These are phyloP conservation scores for Stentor roeselii DNA, from an alignment of 73 alveolate species.

Conservation along the genomic window DNA sequence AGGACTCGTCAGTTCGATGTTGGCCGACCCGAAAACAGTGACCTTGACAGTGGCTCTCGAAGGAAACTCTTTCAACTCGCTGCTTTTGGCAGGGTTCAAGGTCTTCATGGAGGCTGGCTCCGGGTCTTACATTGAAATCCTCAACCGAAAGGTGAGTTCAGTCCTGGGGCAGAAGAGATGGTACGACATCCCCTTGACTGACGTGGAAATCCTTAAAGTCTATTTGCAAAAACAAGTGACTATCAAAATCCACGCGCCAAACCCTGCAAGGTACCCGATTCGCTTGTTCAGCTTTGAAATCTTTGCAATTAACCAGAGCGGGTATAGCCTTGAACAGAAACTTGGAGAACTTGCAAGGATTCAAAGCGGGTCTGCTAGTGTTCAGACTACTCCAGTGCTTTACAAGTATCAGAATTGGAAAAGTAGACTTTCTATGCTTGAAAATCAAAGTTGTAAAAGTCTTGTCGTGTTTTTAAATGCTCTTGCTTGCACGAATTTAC, in stretches of 20 bases:
- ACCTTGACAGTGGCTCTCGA: not conserved
- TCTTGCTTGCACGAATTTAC: not conserved
- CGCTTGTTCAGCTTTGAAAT: constrained; percentile 35
- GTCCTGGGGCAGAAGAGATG: constrained; percentile 16
- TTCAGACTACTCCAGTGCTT: not conserved
- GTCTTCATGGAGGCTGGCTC: constrained; percentile 10
- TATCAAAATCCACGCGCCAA: constrained; percentile 33
- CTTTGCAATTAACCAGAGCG: constrained; percentile 32
- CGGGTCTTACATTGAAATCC: constrained; percentile 1
- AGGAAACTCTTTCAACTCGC: not conserved
- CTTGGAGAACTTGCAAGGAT: constrained; percentile 21
- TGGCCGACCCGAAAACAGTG: not conserved
- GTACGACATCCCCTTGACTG: constrained; percentile 48
- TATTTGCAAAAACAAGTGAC: constrained; percentile 22
- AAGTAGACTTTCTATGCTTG: not conserved
- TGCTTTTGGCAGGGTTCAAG: not conserved
- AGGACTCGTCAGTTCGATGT: not conserved
- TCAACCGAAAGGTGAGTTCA: not conserved
- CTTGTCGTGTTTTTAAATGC: not conserved
- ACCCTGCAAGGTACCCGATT: constrained; percentile 32
- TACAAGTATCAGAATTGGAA: not conserved
- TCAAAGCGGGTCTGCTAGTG: not conserved
- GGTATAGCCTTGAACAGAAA: constrained; percentile 34
- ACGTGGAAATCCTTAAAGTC: constrained; percentile 41
- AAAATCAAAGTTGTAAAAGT: no score